Conservation (phyloP, 2,329 filamentous ascomycete species). For the Fusarium dimerum region DNA sequence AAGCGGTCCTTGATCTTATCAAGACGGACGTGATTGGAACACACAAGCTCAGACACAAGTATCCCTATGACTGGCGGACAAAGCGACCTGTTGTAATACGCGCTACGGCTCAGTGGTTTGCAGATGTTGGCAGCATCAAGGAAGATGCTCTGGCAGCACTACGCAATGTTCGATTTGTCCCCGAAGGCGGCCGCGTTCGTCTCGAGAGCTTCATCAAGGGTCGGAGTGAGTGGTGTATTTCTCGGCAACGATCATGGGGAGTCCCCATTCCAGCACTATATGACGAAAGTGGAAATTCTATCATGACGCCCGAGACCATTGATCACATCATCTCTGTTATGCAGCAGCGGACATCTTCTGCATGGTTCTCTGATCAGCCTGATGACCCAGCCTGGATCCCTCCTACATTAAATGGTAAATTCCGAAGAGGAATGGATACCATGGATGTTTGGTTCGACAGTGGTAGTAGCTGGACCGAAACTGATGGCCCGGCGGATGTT, state of each 20-base stretch:
- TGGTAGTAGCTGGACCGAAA: conserved; percentile 84
- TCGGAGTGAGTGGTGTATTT: conserved; percentile 97
- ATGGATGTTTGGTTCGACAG: conserved; percentile 99
- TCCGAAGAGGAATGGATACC: conserved; percentile 81
- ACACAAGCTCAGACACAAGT: conserved; percentile 82
- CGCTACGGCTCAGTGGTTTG: conserved; percentile 97
- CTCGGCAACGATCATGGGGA: conserved; percentile 92
- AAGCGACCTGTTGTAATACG: conserved; percentile 89
- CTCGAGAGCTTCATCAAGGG: conserved; percentile 85
- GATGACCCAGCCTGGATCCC: conserved; percentile 80
- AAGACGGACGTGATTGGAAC: conserved; percentile 64
- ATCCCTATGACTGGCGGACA: conserved; percentile 96
- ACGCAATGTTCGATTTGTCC: conserved; percentile 74
- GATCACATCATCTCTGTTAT: conserved; percentile 83
- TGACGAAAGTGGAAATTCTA: conserved; percentile 67
- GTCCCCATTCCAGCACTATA: conserved; percentile 94
- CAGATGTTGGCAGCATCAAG: conserved; percentile 85
- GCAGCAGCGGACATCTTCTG: conserved; percentile 76
- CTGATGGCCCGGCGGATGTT: conserved; percentile 67
- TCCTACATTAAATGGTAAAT: conserved; percentile 59
- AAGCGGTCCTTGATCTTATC: conserved; percentile 70
- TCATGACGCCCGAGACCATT: conserved; percentile 79
- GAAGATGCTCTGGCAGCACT: conserved; percentile 69
- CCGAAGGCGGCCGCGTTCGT: conserved; percentile 69
- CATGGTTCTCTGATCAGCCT: conserved; percentile 86